Evolutionary conservation across 495 filamentous ascomycete genomes (phyloP), one percentile per base, ranked within the genome.

Genomic region (Lasiosphaeria miniovina): DNA sequence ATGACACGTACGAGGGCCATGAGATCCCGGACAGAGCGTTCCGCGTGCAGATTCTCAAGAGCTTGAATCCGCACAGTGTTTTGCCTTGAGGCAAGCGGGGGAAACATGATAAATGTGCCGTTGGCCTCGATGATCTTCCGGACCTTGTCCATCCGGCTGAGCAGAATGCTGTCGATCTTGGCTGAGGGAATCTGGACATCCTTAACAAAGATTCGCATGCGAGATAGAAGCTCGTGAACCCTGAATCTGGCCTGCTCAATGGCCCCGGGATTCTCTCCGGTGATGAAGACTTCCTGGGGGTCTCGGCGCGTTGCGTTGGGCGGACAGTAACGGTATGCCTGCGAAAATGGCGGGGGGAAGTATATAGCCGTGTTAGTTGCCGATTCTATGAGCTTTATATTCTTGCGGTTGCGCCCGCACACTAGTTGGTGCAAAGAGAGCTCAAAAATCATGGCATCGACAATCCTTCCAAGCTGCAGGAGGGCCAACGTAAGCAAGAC

Each of bases 51-150:
- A 45, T 94, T 89, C 68, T 98, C 95, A 0, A 88, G 86, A 51
- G 91, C 95, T 70, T 98, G 95, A 40, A 98, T 87, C 24, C 94
- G 86, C 62, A 98, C 88, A 38, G 88, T 73, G 53, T 84, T 87
- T 15, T 87, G 86, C 66, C 90, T 86, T 57, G 89, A 89, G 17
- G 90, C 94, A 40, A 98, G 81, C 24, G 86, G 82, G 4, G 93
- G 93, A 56, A 98, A 89, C 57, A 95, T 83, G 62, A 98, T 88
- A 74, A 92, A 96, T 6, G 93, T 92, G 8, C 93, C 93, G 68
- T 98, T 98, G 54, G 87, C 86, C 70, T 98, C 94, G 80, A 96
- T 96, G 51, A 98, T 96, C 82, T 96, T 96, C 59, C 91, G 88
- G 36, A 97, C 90, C 70, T 98, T 97, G 72, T 98, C 93, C 68